phyloP scores from a whole-genome alignment of 176 grass and related monocot species.

The Oryza glaberrima region DNA sequence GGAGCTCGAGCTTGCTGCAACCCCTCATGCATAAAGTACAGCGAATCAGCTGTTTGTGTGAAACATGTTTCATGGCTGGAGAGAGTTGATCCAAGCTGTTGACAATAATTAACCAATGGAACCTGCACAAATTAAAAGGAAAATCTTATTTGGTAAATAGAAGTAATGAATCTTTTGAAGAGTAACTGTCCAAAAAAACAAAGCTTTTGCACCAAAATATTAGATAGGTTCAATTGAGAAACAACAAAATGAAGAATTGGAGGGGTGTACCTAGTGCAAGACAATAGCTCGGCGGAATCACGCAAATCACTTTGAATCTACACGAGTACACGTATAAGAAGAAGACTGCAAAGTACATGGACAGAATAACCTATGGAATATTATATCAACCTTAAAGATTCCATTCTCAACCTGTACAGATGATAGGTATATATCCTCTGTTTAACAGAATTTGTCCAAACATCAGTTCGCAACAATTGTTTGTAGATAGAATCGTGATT shows the following conservation, averaged over 20 bases:
- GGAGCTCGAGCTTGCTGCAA: slow-evolving; percentile 84
- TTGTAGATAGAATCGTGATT: too few relatives aligned
- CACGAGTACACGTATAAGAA: neutral
- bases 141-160: slow-evolving; percentile 19
- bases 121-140: slow-evolving; percentile 56
- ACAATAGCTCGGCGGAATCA: slow-evolving; percentile 22
- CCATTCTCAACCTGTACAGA: neutral
- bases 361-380: neutral
- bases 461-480: neutral
- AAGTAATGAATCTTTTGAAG: neutral
- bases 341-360: neutral
- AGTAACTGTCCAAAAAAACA: neutral
- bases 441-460: neutral
- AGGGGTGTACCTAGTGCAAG: slow-evolving; percentile 17
- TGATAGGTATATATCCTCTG: neutral
- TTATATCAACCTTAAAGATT: slow-evolving; percentile 5
- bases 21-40: slow-evolving; percentile 84
- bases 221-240: neutral
- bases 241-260: neutral
- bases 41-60: slow-evolving; percentile 89
- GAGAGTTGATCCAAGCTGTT: slow-evolving; percentile 91
- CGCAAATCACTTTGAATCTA: slow-evolving; percentile 23
- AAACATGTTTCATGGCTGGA: slow-evolving; percentile 92
- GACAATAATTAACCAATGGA: slow-evolving; percentile 90
- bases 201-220: neutral